Conservation (phyloP, 176 grass and related monocot species). For the Raddia guianensis region DNA sequence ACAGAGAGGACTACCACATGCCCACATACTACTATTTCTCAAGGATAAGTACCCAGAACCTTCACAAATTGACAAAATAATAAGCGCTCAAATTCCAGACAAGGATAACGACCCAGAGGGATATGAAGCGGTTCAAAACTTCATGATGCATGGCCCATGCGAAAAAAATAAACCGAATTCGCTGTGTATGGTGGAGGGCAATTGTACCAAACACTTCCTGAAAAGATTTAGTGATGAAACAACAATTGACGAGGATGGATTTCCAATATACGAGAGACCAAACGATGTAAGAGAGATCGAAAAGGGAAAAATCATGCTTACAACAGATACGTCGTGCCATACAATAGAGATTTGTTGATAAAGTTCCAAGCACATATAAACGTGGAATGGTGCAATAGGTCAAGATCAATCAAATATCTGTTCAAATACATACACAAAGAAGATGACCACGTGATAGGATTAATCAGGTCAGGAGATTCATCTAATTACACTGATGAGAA, state of each 20-base stretch:
- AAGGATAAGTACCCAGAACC: not conserved
- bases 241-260: not conserved
- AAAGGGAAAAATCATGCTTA: not conserved
- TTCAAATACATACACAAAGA: too few relatives aligned
- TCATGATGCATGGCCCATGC: too few relatives aligned
- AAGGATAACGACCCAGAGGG: not conserved
- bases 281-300: not conserved
- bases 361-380: too few relatives aligned
- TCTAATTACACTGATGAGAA: conserved; percentile 19
- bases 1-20: too few relatives aligned
- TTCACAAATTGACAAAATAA: not conserved
- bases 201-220: too few relatives aligned
- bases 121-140: not conserved
- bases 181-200: too few relatives aligned
- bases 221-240: not conserved
- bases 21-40: too few relatives aligned
- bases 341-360: conserved; percentile 1
- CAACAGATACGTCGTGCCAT: conserved; percentile 9
- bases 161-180: too few relatives aligned
- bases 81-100: not conserved
- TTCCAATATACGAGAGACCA: conserved; percentile 8
- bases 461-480: not conserved
- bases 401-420: too few relatives aligned
- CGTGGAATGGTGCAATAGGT: too few relatives aligned
- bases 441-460: too few relatives aligned